Percentiles rank a stretch among this genome's conserved stretches.
Conservation (phyloP, 495 filamentous ascomycete genomes). For the Penicillium riverlandense region DNA sequence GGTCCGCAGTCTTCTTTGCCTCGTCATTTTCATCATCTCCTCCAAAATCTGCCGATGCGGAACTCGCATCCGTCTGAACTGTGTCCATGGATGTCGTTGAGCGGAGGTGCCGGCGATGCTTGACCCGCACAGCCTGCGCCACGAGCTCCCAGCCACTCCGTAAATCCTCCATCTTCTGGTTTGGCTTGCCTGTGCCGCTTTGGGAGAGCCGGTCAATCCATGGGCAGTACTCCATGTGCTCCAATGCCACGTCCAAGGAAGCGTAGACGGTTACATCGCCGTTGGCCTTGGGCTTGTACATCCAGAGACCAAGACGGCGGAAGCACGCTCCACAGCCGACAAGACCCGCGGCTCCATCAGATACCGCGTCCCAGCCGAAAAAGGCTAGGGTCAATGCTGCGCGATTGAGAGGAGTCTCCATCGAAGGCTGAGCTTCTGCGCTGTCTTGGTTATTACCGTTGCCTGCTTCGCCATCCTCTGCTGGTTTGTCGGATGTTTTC, state of each 20-base stretch:
- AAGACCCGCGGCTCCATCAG: conserved; percentile 58
- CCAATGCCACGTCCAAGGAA: conserved; percentile 54
- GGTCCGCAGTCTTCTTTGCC: conserved; percentile 35
- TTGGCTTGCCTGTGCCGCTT: conserved; percentile 31
- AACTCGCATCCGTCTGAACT: conserved; percentile 15
- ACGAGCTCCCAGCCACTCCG: conserved; percentile 42
- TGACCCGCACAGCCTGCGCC: conserved; percentile 31
- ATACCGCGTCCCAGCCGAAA: conserved; percentile 76
- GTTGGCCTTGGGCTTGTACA: conserved; percentile 63
- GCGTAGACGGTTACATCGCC: conserved; percentile 51
- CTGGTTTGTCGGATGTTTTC: conserved; percentile 10
- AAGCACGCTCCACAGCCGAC: conserved; percentile 79
- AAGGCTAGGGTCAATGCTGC: conserved; percentile 69
- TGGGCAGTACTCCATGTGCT: conserved; percentile 77
- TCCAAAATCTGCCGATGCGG: conserved; percentile 12
- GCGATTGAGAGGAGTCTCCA: conserved; percentile 40
- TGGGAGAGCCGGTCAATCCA: conserved; percentile 63
- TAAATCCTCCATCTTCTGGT: conserved; percentile 22
- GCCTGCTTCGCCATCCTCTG: conserved; percentile 3
- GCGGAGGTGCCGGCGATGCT: conserved; percentile 28
- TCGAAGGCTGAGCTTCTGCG: conserved; percentile 3
- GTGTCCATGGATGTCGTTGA: conserved; percentile 18
- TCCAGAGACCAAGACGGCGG: conserved; percentile 84
- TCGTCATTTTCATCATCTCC: conserved; percentile 25
- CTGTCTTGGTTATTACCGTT: conserved; percentile 1